Evolutionary conservation across 768 basidiomycete species (phyloP).

Genomic region (Trametes meyenii): DNA sequence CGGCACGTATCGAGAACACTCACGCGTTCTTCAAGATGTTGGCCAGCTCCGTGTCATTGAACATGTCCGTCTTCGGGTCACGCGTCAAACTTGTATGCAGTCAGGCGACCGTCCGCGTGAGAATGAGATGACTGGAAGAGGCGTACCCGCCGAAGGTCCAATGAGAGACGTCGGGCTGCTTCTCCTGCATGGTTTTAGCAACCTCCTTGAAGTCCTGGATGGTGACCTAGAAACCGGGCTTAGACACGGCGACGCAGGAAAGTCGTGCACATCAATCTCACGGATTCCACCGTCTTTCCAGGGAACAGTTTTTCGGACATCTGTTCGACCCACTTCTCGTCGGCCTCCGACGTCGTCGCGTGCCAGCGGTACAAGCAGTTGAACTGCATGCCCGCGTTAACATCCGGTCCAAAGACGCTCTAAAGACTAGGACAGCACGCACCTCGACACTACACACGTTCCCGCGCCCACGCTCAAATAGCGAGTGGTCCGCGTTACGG

Average conservation of each 20-base stretch:
- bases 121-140: neutral
- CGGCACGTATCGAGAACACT: constrained; percentile 30
- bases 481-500: constrained; percentile 57
- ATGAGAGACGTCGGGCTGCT: constrained; percentile 50
- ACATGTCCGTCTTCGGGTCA: constrained; percentile 53
- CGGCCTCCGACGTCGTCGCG: constrained; percentile 71
- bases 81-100: constrained; percentile 55
- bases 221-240: constrained; percentile 36
- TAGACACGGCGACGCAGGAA: neutral
- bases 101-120: neutral
- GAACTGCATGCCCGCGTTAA: constrained; percentile 49
- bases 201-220: constrained; percentile 53
- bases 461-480: constrained; percentile 80
- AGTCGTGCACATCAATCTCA: constrained; percentile 18
- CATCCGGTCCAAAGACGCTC: neutral
- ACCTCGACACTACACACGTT: constrained; percentile 86
- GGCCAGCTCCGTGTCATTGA: constrained; percentile 75
- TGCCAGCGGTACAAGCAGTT: constrained; percentile 90
- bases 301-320: constrained; percentile 58
- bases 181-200: constrained; percentile 41
- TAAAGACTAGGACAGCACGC: constrained; percentile 11
- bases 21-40: constrained; percentile 67
- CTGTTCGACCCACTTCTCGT: constrained; percentile 67
- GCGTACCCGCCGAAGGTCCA: constrained; percentile 72
- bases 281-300: constrained; percentile 48